phyloP scores from a whole-genome alignment of 371 early-diverging fungal species.

The Entomophthora muscae region DNA sequence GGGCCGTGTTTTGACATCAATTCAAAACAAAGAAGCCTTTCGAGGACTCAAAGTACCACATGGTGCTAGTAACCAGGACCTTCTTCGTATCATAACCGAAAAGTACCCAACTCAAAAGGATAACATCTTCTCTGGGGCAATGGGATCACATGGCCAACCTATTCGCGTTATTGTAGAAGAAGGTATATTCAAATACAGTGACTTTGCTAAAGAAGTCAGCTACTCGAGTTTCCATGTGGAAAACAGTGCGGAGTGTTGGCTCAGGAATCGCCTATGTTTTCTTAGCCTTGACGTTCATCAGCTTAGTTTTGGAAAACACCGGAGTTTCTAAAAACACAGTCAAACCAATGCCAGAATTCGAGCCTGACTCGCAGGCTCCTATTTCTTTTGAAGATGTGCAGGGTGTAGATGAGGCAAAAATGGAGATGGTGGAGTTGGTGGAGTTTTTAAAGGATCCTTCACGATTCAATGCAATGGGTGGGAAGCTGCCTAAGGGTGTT shows the following conservation, averaged over 20 bases:
- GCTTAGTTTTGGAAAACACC: slow-evolving; percentile 55
- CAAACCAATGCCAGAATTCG: slow-evolving; percentile 38
- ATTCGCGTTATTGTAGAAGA: slow-evolving; percentile 40
- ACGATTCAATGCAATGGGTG: slow-evolving; percentile 79
- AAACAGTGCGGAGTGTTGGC: slow-evolving; percentile 48
- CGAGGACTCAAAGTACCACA: slow-evolving; percentile 15
- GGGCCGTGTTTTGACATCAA: slow-evolving; percentile 22
- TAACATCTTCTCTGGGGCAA: slow-evolving; percentile 11
- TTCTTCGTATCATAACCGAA: slow-evolving; percentile 13
- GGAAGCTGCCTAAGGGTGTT: slow-evolving; percentile 92
- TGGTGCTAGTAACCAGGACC: slow-evolving; percentile 14
- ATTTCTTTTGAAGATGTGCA: slow-evolving; percentile 86
- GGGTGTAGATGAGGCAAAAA: slow-evolving; percentile 95
- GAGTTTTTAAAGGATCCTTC: slow-evolving; percentile 84
- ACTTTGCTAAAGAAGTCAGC: slow-evolving; percentile 15
- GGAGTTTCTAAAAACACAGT: slow-evolving; percentile 45
- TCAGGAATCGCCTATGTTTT: slow-evolving; percentile 58
- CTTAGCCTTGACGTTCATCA: slow-evolving; percentile 51
- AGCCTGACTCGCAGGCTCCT: slow-evolving; percentile 39
- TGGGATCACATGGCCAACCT: slow-evolving; percentile 24
- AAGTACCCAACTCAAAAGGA: slow-evolving; percentile 9
- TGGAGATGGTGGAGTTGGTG: slow-evolving; percentile 89
- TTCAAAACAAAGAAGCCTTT: slow-evolving; percentile 9
- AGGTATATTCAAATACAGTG: slow-evolving; percentile 12
- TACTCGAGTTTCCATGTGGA: slow-evolving; percentile 45